Conservation (phyloP, 1,139 yeast species). For the Saccharomyces hybrid region DNA sequence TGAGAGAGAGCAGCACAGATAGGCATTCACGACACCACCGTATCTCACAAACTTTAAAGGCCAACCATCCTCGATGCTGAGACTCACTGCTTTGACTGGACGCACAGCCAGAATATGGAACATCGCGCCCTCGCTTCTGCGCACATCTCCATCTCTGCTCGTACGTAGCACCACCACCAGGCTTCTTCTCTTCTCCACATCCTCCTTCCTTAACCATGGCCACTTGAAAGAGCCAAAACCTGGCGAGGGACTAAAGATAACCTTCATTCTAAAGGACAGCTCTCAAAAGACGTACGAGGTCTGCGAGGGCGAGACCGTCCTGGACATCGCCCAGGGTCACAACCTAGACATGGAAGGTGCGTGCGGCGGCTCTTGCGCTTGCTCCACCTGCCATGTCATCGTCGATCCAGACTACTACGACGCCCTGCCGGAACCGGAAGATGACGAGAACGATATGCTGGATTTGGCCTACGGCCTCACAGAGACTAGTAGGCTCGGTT, state of each 20-base stretch:
- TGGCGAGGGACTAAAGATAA: slow-evolving; percentile 80
- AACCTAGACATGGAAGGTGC: slow-evolving; percentile 97
- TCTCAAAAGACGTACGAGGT: slow-evolving; percentile 73
- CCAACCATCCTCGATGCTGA: background rate
- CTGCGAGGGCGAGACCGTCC: slow-evolving; percentile 81
- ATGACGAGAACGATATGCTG: slow-evolving; percentile 96
- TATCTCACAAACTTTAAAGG: background rate
- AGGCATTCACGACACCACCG: background rate
- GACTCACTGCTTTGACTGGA: background rate
- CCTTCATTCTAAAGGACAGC: slow-evolving; percentile 91
- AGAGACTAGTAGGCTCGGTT: slow-evolving; percentile 91
- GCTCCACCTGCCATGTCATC: slow-evolving; percentile 94
- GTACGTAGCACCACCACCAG: slow-evolving; percentile 1
- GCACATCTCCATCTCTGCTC: background rate
- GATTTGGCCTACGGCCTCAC: slow-evolving; percentile 95
- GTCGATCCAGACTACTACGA: slow-evolving; percentile 94
- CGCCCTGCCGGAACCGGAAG: slow-evolving; percentile 86
- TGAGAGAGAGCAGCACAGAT: no score
- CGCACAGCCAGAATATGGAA: background rate
- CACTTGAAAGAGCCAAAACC: slow-evolving; percentile 84
- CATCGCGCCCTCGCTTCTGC: background rate
- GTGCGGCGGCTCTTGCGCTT: slow-evolving; percentile 98
- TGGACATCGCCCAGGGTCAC: slow-evolving; percentile 92
- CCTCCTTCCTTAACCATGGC: slow-evolving; percentile 46
- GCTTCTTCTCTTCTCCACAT: slow-evolving; percentile 9